phyloP scores from a whole-genome alignment of 768 basidiomycete genomes.

The Podaxis pistillaris region DNA sequence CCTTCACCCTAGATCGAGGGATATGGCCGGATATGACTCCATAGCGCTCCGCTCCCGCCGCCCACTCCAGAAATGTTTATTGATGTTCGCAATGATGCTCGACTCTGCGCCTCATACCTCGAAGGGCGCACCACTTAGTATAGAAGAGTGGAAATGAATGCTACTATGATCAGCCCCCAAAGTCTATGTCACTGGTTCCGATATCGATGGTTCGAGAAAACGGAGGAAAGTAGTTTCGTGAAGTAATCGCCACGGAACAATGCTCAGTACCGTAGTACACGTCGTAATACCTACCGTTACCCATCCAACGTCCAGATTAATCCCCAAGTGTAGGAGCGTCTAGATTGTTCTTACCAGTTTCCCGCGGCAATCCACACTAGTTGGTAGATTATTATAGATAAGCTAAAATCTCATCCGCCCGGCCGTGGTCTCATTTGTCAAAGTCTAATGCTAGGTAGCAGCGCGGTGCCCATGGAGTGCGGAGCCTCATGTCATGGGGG shows the following conservation, averaged over 20 bases:
- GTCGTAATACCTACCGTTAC: not conserved
- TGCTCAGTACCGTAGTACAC: not conserved
- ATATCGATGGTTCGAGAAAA: not conserved
- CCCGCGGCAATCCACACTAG: not conserved
- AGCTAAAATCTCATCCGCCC: not conserved
- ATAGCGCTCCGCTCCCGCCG: conserved; percentile 7
- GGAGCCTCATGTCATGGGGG: conserved; percentile 5
- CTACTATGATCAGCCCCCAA: not conserved
- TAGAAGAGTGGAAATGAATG: not conserved
- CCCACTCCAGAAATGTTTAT: not conserved
- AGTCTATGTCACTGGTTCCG: not conserved
- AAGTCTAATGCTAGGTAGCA: conserved; percentile 11
- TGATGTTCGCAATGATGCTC: not conserved
- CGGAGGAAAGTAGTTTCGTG: not conserved
- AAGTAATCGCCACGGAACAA: not conserved
- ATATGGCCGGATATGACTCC: conserved; percentile 11
- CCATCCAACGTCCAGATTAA: not conserved
- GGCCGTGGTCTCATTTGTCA: conserved; percentile 12
- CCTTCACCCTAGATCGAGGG: conserved; percentile 9
- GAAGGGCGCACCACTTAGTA: not conserved
- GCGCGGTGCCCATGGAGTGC: conserved; percentile 13
- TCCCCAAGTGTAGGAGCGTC: not conserved
- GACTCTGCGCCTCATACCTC: not conserved
- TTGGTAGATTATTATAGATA: not conserved
- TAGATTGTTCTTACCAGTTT: not conserved